phyloP scores from a whole-genome alignment of 1,284 basidiomycete genomes.

The Papiliotrema fonsecae region DNA sequence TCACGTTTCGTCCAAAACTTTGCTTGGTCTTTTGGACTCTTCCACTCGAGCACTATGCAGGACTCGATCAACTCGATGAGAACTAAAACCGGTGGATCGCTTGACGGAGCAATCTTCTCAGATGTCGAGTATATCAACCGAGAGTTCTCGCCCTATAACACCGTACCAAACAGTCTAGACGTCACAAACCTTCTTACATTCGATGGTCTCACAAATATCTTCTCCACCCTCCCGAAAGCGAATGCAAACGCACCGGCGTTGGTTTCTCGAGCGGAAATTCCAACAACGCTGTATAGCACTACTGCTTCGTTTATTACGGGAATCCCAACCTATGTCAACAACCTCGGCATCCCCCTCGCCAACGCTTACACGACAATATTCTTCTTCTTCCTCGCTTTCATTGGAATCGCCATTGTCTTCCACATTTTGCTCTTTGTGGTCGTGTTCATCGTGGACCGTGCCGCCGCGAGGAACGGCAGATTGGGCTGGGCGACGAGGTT shows the following conservation, averaged over 20 bases:
- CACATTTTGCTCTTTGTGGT: conserved; percentile 56
- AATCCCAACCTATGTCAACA: conserved; percentile 72
- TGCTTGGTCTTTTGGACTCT: conserved; percentile 80
- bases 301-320: conserved; percentile 56
- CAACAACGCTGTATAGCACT: conserved; percentile 56
- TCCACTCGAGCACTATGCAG: conserved; percentile 65
- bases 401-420: conserved; percentile 55
- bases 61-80: conserved; percentile 75
- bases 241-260: conserved; percentile 4
- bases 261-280: conserved; percentile 54
- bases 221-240: conserved; percentile 6
- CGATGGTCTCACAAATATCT: conserved; percentile 10
- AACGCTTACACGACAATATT: conserved; percentile 83
- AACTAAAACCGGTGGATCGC: conserved; percentile 68
- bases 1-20: conserved; percentile 78
- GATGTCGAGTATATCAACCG: conserved; percentile 66
- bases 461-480: conserved; percentile 18
- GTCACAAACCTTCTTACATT: conserved; percentile 15
- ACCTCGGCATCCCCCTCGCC: conserved; percentile 65
- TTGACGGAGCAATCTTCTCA: conserved; percentile 59
- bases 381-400: conserved; percentile 61
- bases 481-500: conserved; percentile 41
- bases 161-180: conserved; percentile 47
- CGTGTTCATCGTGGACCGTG: conserved; percentile 43
- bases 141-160: conserved; percentile 70